Percentiles rank a stretch among this genome's conserved stretches.
Evolutionary conservation across 208 protist genomes (phyloP).

Genomic region (Acanthamoeba triangularis): DNA sequence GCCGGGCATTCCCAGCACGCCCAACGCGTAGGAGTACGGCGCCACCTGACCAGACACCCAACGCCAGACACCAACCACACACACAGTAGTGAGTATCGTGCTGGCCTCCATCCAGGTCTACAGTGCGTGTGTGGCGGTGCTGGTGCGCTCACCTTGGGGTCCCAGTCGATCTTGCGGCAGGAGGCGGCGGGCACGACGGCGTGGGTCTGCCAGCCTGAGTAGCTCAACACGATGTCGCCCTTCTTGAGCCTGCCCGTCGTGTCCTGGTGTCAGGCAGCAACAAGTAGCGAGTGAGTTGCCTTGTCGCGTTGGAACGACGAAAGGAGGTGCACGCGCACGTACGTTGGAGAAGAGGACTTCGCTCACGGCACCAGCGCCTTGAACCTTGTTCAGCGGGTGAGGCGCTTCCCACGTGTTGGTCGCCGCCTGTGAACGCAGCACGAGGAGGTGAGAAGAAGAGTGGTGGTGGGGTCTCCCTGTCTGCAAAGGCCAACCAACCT

Average conservation of each 20-base stretch:
- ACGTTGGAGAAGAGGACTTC: slow-evolving; percentile 43
- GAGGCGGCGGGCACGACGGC: neutral
- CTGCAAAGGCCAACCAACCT: no score
- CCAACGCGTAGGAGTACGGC: slow-evolving; percentile 61
- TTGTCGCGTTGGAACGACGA: no score
- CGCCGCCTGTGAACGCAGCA: slow-evolving; percentile 9
- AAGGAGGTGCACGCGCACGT: no score
- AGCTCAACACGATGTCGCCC: slow-evolving; percentile 45
- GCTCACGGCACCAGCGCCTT: slow-evolving; percentile 12
- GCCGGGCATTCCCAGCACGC: slow-evolving; percentile 73
- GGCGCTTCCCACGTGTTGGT: slow-evolving; percentile 50
- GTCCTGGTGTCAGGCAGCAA: no score
- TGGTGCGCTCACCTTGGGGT: slow-evolving; percentile 50
- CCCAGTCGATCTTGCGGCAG: slow-evolving; percentile 48
- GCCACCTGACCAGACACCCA: slow-evolving; percentile 48
- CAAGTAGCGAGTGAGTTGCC: no score
- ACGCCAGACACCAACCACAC: neutral
- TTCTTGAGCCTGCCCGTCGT: slow-evolving; percentile 57
- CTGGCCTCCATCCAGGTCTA: no score
- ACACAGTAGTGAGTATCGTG: neutral
- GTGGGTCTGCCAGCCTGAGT: slow-evolving; percentile 63
- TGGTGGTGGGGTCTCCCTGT: no score
- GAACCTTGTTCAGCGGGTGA: slow-evolving; percentile 46
- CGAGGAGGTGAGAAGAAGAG: no score
- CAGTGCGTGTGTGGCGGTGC: no score